Evolutionary conservation across 108 stramenopile species (phyloP).

Genomic region (Nitzschia inconspicua): DNA sequence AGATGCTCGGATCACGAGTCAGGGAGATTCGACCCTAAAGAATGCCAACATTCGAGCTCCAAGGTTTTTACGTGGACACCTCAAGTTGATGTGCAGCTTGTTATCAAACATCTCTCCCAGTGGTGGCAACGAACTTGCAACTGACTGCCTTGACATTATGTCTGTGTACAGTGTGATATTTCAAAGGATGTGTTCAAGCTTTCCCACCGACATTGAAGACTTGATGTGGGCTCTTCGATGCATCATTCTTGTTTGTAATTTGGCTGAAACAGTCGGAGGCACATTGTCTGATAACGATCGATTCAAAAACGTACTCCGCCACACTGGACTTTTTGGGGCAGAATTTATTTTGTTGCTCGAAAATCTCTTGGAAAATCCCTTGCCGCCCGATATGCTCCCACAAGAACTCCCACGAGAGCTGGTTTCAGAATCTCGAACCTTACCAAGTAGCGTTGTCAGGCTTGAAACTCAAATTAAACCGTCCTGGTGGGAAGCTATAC

Average conservation of each 20-base stretch:
- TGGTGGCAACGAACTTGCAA: not conserved
- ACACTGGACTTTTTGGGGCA: constrained; percentile 12
- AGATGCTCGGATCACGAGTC: not conserved
- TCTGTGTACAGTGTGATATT: constrained; percentile 11
- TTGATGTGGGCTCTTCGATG: constrained; percentile 13
- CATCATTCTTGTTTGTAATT: constrained; percentile 6
- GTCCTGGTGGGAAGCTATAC: constrained; percentile 32
- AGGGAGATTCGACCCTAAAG: not conserved
- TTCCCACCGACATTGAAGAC: constrained; percentile 22
- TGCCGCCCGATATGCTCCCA: constrained; percentile 14
- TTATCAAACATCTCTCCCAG: constrained; percentile 9
- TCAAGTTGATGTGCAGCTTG: constrained; percentile 29
- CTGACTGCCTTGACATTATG: constrained; percentile 4
- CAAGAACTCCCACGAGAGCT: constrained; percentile 10
- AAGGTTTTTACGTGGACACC: constrained; percentile 30
- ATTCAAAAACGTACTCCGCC: too few relatives aligned
- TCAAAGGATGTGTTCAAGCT: constrained; percentile 28
- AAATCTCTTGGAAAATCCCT: constrained; percentile 25
- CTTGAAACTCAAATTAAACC: constrained; percentile 13
- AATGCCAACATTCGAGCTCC: constrained; percentile 20
- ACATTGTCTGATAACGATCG: too few relatives aligned
- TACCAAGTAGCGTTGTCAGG: constrained; percentile 1
- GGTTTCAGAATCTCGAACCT: too few relatives aligned
- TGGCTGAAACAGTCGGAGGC: too few relatives aligned
- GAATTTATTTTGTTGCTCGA: constrained; percentile 23